Base-by-base conservation (phyloP, 1,284 basidiomycete genomes). In the Inonotus hispidus region DNA sequence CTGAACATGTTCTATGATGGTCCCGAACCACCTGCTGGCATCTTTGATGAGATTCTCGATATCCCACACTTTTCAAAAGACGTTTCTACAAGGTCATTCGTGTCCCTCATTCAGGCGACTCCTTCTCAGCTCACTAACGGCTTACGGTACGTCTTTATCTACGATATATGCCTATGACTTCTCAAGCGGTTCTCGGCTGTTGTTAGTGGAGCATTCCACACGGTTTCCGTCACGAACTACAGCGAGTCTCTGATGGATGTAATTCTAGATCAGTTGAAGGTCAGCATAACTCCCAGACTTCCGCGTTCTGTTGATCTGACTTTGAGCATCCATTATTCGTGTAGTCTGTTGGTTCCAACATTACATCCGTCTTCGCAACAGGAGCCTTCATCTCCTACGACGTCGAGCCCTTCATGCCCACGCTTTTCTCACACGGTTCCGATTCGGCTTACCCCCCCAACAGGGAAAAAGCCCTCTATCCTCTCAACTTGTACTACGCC, bases 341-440 rank as follows among this genome's bases (percentile, higher is more conserved):
- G 37, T 21, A 76, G 77, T 74, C 70, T 67, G 77, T 75, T 74
- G 75, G 77, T 21, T 50, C 61, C 2, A 50, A 53, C 4, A 68
- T 77, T 16, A 68, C 66, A 21, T 39, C 59, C 3, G 35, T 61
- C 19, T 56, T 69, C 19, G 63, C 72, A 10, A 68, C 70, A 1
- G 75, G 71, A 1, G 56, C 64, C 0, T 75, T 77, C 68, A 71
- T 79, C 63, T 81, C 79, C 11, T 85, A 83, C 66, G 78, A 75
- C 58, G 73, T 83, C 61, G 82, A 87, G 63, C 80, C 82, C 3
- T 85, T 85, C 76, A 73, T 82, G 3, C 69, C 78, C 0, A 68
- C 67, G 23, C 65, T 82, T 61, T 75, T 80, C 66, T 68, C 69
- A 1, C 77, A 82, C 65, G 73, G 70, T 54, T 61, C 70, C 13